Percentiles rank a stretch among this genome's conserved stretches.
phyloP scores from a whole-genome alignment of 331 rosid species.

The Malus hybrid region DNA sequence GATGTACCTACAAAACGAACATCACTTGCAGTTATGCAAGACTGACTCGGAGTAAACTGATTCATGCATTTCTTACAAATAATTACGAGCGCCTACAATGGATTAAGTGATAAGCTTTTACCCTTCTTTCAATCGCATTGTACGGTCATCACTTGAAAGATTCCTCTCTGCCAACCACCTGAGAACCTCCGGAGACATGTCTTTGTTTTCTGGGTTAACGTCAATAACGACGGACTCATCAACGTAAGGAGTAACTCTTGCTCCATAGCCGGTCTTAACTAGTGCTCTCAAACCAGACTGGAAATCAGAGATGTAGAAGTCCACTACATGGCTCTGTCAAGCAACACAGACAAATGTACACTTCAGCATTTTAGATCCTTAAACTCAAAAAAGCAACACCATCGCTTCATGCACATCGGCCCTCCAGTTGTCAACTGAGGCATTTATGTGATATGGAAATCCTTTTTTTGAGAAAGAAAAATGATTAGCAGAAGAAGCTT shows the following conservation, averaged over 20 bases:
- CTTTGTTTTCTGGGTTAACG: constrained; percentile 74
- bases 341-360: constrained; percentile 25
- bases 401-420: constrained; percentile 5
- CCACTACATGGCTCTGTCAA: constrained; percentile 85
- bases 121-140: constrained; percentile 96
- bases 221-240: constrained; percentile 79
- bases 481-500: neutral
- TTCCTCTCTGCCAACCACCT: constrained; percentile 85
- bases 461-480: neutral
- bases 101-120: constrained; percentile 21
- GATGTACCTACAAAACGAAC: constrained; percentile 63
- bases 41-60: neutral
- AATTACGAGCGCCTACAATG: neutral
- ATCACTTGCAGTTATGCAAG: constrained; percentile 11
- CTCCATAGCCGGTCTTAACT: constrained; percentile 97
- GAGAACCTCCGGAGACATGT: constrained; percentile 81
- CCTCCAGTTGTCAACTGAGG: neutral
- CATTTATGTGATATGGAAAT: neutral
- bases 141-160: constrained; percentile 92
- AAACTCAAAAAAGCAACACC: neutral
- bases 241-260: constrained; percentile 89
- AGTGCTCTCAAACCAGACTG: constrained; percentile 97
- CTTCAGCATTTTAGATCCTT: constrained; percentile 11
- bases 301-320: constrained; percentile 96
- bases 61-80: neutral